Conservation (phyloP, 164 flowering plant species). For the Umbilicus rupestris region DNA sequence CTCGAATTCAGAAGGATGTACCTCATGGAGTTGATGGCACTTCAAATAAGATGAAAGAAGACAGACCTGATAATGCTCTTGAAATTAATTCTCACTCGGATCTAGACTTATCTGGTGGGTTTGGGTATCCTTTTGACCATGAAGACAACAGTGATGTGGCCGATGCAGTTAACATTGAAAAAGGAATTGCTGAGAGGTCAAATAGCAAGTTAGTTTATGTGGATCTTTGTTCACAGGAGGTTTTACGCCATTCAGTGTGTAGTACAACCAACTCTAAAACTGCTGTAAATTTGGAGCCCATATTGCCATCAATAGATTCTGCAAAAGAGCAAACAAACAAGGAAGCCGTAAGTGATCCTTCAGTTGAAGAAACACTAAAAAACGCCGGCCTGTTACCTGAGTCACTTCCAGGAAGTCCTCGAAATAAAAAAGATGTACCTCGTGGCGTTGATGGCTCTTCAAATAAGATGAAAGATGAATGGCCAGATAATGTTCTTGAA, state of each 20-base stretch:
- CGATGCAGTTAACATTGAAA: constrained; percentile 88
- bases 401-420: constrained; percentile 75
- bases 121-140: too few species aligned
- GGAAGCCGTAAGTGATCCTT: constrained; percentile 25
- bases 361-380: constrained; percentile 54
- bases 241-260: constrained; percentile 35
- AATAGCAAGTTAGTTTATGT: constrained; percentile 78
- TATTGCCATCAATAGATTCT: constrained; percentile 16
- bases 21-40: constrained; percentile 16
- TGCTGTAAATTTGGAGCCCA: constrained; percentile 20
- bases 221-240: constrained; percentile 76
- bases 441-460: constrained; percentile 18
- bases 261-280: constrained; percentile 10
- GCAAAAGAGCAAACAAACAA: constrained; percentile 16
- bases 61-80: constrained; percentile 44
- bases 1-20: constrained; percentile 20
- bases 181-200: constrained; percentile 61
- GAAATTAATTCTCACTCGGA: constrained; percentile 65
- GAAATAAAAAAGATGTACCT: constrained; percentile 12
- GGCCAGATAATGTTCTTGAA: constrained; percentile 51
- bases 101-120: constrained; percentile 23
- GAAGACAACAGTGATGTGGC: too few species aligned
- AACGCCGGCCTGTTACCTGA: constrained; percentile 76
- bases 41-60: constrained; percentile 16
- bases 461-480: constrained; percentile 21